Evolutionary conservation across 2,329 filamentous ascomycete genomes (phyloP).

Genomic region (Cucurbitaria berberidis): DNA sequence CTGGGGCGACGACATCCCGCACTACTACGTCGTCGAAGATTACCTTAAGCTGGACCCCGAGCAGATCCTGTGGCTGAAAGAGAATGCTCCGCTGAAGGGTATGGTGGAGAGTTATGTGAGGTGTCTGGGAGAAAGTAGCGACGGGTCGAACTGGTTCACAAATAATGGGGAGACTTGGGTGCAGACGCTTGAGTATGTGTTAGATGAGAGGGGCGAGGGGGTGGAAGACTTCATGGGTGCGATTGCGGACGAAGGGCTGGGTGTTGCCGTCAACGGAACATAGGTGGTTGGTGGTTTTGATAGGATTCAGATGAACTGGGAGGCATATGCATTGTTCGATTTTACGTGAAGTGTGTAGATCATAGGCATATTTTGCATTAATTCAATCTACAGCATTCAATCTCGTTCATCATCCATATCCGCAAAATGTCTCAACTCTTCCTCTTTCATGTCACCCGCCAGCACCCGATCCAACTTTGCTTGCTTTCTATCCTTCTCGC

Average conservation of each 20-base stretch:
- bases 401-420: constrained; percentile 4
- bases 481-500: constrained; percentile 20
- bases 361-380: too few species aligned
- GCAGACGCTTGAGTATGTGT: constrained; percentile 64
- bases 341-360: too few species aligned
- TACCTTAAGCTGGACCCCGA: constrained; percentile 68
- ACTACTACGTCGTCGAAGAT: constrained; percentile 69
- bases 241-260: constrained; percentile 72
- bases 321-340: too few species aligned
- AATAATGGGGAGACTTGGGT: constrained; percentile 68
- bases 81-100: constrained; percentile 62
- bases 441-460: constrained; percentile 20
- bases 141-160: constrained; percentile 60
- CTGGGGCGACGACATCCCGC: constrained; percentile 68
- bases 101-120: constrained; percentile 63
- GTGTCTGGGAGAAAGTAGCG: constrained; percentile 50
- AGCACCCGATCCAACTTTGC: constrained; percentile 18
- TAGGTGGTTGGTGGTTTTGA: background rate
- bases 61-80: constrained; percentile 64
- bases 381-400: too few species aligned
- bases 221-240: constrained; percentile 65
- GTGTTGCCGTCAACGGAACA: constrained; percentile 58
- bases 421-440: constrained; percentile 14
- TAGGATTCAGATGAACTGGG: too few species aligned
- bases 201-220: constrained; percentile 62